A percentile compares a stretch with the other conserved stretches of the same genome.
phyloP scores from a whole-genome alignment of 2,329 filamentous ascomycete genomes.

The Thelonectria rubi region DNA sequence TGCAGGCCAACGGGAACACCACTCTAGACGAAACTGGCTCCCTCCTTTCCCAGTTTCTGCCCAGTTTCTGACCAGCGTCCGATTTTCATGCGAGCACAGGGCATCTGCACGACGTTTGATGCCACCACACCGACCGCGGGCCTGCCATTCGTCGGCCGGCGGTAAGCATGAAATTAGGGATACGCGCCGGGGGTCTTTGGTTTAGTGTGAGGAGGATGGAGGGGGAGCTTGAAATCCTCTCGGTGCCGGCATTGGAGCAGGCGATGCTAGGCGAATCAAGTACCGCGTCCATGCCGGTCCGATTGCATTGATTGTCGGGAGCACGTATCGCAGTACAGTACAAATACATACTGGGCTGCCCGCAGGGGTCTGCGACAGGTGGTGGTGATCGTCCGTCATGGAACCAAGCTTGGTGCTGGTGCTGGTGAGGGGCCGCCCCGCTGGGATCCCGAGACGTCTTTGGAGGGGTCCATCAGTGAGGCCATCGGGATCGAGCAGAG shows the following conservation, averaged over 20 bases:
- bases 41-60: constrained; percentile 7
- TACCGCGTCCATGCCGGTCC: constrained; percentile 36
- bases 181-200: constrained; percentile 31
- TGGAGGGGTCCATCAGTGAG: constrained; percentile 22
- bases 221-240: constrained; percentile 30
- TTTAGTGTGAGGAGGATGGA: constrained; percentile 27
- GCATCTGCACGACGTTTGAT: constrained; percentile 17
- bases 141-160: constrained; percentile 21
- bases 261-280: constrained; percentile 23
- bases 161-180: constrained; percentile 40
- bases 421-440: constrained; percentile 13
- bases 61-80: constrained; percentile 16
- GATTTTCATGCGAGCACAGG: constrained; percentile 19
- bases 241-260: constrained; percentile 28
- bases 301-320: constrained; percentile 4
- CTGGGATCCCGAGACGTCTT: too few species aligned
- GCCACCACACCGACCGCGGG: background rate
- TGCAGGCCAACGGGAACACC: constrained; percentile 13
- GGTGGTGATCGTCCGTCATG: constrained; percentile 21
- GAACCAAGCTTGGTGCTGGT: constrained; percentile 18
- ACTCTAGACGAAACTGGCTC: constrained; percentile 20
- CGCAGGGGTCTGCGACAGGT: constrained; percentile 41
- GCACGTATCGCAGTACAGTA: too few species aligned
- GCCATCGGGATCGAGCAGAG: background rate
- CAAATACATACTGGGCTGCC: too few species aligned